A percentile compares a stretch with the other conserved stretches of the same genome.
Conservation (phyloP, 495 filamentous ascomycete genomes). For the Viridothelium virens region DNA sequence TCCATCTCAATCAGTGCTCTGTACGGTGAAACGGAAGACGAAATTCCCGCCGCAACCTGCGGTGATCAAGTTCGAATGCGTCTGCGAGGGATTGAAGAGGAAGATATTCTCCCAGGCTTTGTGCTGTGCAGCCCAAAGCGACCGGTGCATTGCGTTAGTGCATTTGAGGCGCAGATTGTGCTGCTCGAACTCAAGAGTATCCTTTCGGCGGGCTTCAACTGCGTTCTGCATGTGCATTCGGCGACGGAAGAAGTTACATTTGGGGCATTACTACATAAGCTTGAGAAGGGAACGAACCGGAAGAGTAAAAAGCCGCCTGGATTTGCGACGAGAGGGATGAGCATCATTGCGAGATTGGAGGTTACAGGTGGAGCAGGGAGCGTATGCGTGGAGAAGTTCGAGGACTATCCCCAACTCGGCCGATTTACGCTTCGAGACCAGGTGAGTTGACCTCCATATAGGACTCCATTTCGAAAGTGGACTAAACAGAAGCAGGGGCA, state of each 20-base stretch:
- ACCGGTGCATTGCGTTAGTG: conserved; percentile 77
- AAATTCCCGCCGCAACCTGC: conserved; percentile 67
- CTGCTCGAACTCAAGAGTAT: conserved; percentile 95
- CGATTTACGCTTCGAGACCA: conserved; percentile 93
- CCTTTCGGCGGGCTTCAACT: conserved; percentile 83
- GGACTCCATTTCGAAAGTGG: neutral
- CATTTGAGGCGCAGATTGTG: conserved; percentile 94
- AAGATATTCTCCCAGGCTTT: conserved; percentile 95
- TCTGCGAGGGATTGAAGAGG: conserved; percentile 89
- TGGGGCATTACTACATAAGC: conserved; percentile 75
- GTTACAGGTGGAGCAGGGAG: conserved; percentile 73
- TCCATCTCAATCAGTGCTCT: conserved; percentile 70
- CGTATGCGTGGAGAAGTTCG: conserved; percentile 87
- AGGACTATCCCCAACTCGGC: conserved; percentile 89
- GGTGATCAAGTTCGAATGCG: conserved; percentile 93
- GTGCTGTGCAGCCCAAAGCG: conserved; percentile 89
- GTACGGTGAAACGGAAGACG: conserved; percentile 95
- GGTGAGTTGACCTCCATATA: conserved; percentile 41
- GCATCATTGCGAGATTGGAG: conserved; percentile 86
- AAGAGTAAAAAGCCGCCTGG: conserved; percentile 88
- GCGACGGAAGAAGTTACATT: conserved; percentile 96
- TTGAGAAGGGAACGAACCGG: conserved; percentile 90
- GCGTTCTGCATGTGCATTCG: conserved; percentile 79
- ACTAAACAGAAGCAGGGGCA: conserved; percentile 22
- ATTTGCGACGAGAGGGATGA: conserved; percentile 85